Percentiles rank a stretch among this genome's conserved stretches.
phyloP scores from a whole-genome alignment of 129 eudicot species.

The Mikania micrantha region DNA sequence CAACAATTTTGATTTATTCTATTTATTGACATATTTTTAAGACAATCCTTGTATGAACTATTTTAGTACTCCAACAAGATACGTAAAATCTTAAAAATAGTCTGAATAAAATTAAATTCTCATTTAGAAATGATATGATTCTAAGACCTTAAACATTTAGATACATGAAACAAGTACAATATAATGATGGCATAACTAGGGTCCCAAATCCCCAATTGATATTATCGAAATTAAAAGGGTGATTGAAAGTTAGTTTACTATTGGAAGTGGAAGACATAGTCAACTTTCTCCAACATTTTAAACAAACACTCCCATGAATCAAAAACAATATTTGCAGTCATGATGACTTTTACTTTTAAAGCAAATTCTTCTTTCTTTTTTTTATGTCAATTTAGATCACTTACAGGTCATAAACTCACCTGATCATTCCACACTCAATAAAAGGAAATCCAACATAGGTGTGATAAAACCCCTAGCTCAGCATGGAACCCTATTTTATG shows the following conservation, averaged over 20 bases:
- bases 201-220: constrained; percentile 20
- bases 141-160: constrained; percentile 9
- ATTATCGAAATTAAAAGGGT: constrained; percentile 19
- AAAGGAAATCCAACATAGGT: too few species aligned
- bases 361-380: neutral
- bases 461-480: too few species aligned
- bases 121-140: constrained; percentile 4
- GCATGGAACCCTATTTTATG: too few species aligned
- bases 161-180: constrained; percentile 20
- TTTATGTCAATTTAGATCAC: too few species aligned
- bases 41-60: too few species aligned
- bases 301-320: constrained; percentile 16
- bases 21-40: too few species aligned
- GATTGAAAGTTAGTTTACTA: neutral
- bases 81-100: too few species aligned
- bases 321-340: constrained; percentile 17
- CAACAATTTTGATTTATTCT: too few species aligned
- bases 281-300: constrained; percentile 23
- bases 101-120: neutral
- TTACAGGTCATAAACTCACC: too few species aligned
- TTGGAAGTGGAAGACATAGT: constrained; percentile 1
- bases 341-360: constrained; percentile 6
- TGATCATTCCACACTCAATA: too few species aligned
- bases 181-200: constrained; percentile 18
- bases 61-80: too few species aligned